Percentiles rank a stretch among this genome's conserved stretches.
phyloP scores from a whole-genome alignment of 768 basidiomycete genomes.

The Boletus sensibilis region DNA sequence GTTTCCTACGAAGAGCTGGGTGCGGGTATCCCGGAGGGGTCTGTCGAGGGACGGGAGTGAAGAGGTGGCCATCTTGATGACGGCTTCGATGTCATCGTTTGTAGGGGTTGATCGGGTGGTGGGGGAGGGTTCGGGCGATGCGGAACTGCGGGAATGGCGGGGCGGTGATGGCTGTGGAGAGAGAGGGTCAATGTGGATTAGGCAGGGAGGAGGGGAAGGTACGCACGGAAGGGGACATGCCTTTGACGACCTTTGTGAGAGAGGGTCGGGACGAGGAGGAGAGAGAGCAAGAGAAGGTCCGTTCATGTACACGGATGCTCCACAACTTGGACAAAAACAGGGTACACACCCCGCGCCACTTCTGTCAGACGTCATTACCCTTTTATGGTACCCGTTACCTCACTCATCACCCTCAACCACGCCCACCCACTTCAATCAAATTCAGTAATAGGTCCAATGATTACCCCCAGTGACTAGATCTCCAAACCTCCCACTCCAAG shows the following conservation, averaged over 20 bases:
- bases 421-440: too few relatives aligned
- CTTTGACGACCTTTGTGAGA: background rate
- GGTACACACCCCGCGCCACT: conserved; percentile 34
- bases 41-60: conserved; percentile 52
- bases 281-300: conserved; percentile 10
- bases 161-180: conserved; percentile 13
- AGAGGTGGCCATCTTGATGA: conserved; percentile 89
- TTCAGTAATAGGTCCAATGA: too few relatives aligned
- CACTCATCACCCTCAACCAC: background rate
- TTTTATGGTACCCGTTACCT: conserved; percentile 11
- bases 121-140: conserved; percentile 7
- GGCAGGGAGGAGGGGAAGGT: too few relatives aligned
- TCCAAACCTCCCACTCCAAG: too few relatives aligned
- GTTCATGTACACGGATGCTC: conserved; percentile 33
- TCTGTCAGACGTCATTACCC: conserved; percentile 34
- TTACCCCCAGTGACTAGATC: too few relatives aligned
- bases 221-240: conserved; percentile 20
- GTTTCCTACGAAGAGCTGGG: conserved; percentile 96
- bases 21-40: conserved; percentile 77
- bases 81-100: conserved; percentile 87
- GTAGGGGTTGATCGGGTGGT: conserved; percentile 41
- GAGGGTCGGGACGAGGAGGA: background rate
- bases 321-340: conserved; percentile 37
- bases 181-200: background rate
- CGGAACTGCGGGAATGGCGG: background rate